These are phyloP conservation scores for Candida stauntonica DNA, from an alignment of 805 yeast species.

Conservation along the genomic window DNA sequence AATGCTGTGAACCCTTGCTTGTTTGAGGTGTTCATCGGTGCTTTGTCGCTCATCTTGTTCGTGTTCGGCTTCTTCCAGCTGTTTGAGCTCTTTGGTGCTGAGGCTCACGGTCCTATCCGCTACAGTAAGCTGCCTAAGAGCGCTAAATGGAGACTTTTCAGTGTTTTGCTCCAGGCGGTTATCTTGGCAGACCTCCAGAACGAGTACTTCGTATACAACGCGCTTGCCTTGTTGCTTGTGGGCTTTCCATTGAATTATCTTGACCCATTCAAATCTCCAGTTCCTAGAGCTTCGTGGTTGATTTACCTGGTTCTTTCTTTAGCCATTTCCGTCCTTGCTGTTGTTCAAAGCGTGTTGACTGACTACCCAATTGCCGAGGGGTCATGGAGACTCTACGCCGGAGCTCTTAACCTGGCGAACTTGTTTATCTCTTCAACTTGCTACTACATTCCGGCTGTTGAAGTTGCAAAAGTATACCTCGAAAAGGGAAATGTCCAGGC, in stretches of 20 bases:
- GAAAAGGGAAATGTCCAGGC: constrained; percentile 49
- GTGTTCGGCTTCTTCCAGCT: constrained; percentile 20
- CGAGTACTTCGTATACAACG: constrained; percentile 10
- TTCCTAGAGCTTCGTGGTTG: constrained; percentile 65
- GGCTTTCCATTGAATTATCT: constrained; percentile 40
- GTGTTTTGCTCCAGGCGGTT: constrained; percentile 11
- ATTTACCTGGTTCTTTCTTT: constrained; percentile 68
- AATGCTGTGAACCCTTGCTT: constrained; percentile 28
- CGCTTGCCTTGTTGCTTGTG: constrained; percentile 20
- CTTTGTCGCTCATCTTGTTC: constrained; percentile 9
- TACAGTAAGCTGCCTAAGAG: constrained; percentile 18
- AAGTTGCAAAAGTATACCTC: constrained; percentile 31
- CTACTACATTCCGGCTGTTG: constrained; percentile 37
- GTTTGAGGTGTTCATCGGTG: constrained; percentile 13
- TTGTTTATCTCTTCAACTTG: constrained; percentile 19
- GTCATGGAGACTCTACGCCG: constrained; percentile 25
- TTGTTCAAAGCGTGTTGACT: constrained; percentile 36
- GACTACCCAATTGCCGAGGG: constrained; percentile 20
- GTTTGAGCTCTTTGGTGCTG: constrained; percentile 1
- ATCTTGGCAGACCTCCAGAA: constrained; percentile 2
- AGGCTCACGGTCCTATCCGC: constrained; percentile 8
- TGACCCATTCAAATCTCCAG: constrained; percentile 38
- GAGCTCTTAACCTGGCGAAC: constrained; percentile 5
- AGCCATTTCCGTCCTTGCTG: constrained; percentile 41
- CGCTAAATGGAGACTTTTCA: constrained; percentile 11